Evolutionary conservation across 768 basidiomycete species (phyloP).

Genomic region (Cyclocybe cylindracea): DNA sequence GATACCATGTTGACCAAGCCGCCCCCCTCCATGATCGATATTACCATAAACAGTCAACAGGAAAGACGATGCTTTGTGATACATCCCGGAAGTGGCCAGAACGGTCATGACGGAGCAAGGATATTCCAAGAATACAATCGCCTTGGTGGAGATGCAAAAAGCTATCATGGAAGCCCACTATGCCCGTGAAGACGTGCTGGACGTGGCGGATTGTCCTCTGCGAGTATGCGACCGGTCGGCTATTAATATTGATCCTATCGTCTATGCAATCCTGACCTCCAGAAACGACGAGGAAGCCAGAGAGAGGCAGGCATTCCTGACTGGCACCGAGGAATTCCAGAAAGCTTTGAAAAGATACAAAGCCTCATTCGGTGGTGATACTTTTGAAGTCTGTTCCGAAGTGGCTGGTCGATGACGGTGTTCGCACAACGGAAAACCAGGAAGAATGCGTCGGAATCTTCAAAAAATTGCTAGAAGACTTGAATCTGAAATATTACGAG

Average conservation of each 20-base stretch:
- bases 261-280: conserved; percentile 57
- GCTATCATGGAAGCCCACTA: conserved; percentile 63
- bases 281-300: conserved; percentile 34
- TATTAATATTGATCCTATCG: conserved; percentile 51
- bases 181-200: conserved; percentile 37
- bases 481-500: conserved; percentile 44
- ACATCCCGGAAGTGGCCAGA: conserved; percentile 64
- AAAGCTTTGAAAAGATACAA: conserved; percentile 43
- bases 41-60: conserved; percentile 44
- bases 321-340: conserved; percentile 40
- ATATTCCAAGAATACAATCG: conserved; percentile 52
- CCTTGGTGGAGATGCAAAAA: conserved; percentile 57
- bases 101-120: conserved; percentile 53
- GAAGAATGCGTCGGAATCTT: conserved; percentile 39
- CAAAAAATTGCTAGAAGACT: conserved; percentile 35
- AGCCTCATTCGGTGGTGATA: conserved; percentile 44
- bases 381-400: conserved; percentile 55
- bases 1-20: background rate
- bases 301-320: conserved; percentile 33
- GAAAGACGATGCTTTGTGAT: conserved; percentile 71
- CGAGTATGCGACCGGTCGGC: conserved; percentile 66
- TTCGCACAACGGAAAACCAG: conserved; percentile 56
- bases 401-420: conserved; percentile 66
- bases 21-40: conserved; percentile 20
- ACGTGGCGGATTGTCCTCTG: conserved; percentile 20